A percentile compares a stretch with the other conserved stretches of the same genome.
Evolutionary conservation across 2,329 filamentous ascomycete genomes (phyloP).

Genomic region (Hymenoscyphus albidus): DNA sequence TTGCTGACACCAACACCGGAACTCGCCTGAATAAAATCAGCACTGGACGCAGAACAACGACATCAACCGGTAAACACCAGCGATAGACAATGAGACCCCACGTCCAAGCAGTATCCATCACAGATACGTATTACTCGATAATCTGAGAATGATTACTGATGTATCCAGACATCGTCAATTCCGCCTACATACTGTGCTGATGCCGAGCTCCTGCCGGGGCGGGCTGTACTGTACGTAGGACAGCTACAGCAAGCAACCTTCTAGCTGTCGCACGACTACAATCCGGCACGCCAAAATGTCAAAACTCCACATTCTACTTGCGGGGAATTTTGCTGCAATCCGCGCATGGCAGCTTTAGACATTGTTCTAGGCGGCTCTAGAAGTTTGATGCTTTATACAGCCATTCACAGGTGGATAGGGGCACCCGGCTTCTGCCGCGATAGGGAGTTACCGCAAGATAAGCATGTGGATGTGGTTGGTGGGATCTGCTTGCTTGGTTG

Average conservation of each 20-base stretch:
- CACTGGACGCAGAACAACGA: background rate
- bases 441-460: background rate
- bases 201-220: background rate
- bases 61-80: background rate
- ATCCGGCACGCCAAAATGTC: background rate
- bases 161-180: background rate
- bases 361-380: background rate
- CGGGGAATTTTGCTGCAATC: background rate
- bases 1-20: background rate
- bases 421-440: background rate
- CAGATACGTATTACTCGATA: constrained; percentile 6
- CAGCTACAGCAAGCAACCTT: background rate
- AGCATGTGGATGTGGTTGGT: background rate
- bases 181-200: background rate
- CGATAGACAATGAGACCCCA: background rate
- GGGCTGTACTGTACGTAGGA: background rate
- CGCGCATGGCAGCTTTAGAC: background rate
- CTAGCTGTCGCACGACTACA: background rate
- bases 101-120: background rate
- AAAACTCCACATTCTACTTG: background rate
- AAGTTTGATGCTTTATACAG: background rate
- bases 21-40: constrained; percentile 9
- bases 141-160: background rate
- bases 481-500: background rate
- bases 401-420: background rate